phyloP scores from a whole-genome alignment of 2,329 filamentous ascomycete genomes.

The Neophaeococcomyces mojaviensis region DNA sequence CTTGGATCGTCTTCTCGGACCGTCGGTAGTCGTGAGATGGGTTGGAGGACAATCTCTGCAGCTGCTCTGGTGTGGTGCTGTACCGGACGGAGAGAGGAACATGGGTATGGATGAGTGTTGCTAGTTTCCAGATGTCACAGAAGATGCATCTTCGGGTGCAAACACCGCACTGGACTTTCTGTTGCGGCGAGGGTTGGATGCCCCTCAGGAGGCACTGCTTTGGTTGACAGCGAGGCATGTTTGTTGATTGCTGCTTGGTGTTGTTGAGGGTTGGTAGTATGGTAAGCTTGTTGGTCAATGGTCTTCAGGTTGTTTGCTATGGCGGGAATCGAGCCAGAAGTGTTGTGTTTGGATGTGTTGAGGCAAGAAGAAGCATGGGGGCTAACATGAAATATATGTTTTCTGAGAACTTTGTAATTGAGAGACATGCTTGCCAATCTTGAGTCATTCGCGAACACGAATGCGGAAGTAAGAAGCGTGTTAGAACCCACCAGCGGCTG shows the following conservation, averaged over 20 bases:
- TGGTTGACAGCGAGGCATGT: constrained; percentile 17
- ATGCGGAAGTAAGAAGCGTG: constrained; percentile 8
- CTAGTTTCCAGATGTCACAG: constrained; percentile 24
- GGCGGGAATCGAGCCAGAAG: constrained; percentile 3
- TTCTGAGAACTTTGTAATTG: background rate
- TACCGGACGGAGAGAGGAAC: constrained; percentile 18
- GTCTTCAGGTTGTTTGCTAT: background rate
- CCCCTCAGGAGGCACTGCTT: constrained; percentile 19
- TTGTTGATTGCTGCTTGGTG: constrained; percentile 2
- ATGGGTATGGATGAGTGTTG: constrained; percentile 20
- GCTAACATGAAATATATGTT: constrained; percentile 4
- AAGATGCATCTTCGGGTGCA: constrained; percentile 19
- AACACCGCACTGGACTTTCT: constrained; percentile 16
- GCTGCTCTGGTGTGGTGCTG: constrained; percentile 13
- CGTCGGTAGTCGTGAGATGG: constrained; percentile 13
- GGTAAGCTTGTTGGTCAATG: constrained; percentile 1
- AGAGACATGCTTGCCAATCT: background rate
- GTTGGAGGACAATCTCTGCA: constrained; percentile 13
- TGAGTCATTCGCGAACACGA: constrained; percentile 4
- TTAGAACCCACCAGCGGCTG: constrained; percentile 5
- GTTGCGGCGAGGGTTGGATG: constrained; percentile 16
- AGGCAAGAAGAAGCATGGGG: constrained; percentile 3
- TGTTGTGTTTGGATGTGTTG: constrained; percentile 6
- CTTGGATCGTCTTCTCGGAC: constrained; percentile 20
- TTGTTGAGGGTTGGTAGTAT: constrained; percentile 1